Conservation (phyloP, 768 basidiomycete genomes). For the Lepiota brunneoincarnata region DNA sequence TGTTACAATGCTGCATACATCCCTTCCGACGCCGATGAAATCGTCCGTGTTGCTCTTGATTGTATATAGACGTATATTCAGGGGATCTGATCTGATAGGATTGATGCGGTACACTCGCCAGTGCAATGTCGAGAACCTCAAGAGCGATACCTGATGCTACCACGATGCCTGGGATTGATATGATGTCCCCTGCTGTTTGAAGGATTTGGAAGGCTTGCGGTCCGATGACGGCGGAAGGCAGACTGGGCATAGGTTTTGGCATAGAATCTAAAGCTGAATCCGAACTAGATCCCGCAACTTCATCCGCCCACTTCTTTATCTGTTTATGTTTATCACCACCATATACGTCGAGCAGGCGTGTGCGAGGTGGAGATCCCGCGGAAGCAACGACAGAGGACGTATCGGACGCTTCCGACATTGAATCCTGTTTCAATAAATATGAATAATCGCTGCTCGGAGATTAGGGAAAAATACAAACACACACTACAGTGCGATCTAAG, state of each 20-base stretch:
- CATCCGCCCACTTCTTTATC: too few species aligned
- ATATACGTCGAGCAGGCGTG: too few species aligned
- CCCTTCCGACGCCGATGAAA: background rate
- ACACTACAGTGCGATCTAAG: too few species aligned
- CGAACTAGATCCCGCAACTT: background rate
- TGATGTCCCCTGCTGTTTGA: background rate
- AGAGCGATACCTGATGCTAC: conserved; percentile 1
- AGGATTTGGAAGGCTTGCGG: background rate
- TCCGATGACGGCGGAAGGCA: background rate
- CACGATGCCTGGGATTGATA: conserved; percentile 1
- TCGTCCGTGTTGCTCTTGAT: conserved; percentile 2
- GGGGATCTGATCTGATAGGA: background rate
- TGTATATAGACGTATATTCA: background rate
- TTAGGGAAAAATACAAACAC: too few species aligned
- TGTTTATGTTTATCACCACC: too few species aligned
- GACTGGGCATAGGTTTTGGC: background rate
- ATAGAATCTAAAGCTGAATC: background rate
- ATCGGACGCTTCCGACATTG: too few species aligned
- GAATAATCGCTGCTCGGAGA: too few species aligned
- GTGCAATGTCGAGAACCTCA: background rate
- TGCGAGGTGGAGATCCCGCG: too few species aligned
- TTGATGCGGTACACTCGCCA: background rate
- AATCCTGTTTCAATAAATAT: too few species aligned
- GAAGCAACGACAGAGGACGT: too few species aligned
- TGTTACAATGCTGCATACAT: conserved; percentile 3